A percentile compares a stretch with the other conserved stretches of the same genome.
phyloP scores from a whole-genome alignment of 179 eudicot genomes.

The Vitellaria paradoxa region DNA sequence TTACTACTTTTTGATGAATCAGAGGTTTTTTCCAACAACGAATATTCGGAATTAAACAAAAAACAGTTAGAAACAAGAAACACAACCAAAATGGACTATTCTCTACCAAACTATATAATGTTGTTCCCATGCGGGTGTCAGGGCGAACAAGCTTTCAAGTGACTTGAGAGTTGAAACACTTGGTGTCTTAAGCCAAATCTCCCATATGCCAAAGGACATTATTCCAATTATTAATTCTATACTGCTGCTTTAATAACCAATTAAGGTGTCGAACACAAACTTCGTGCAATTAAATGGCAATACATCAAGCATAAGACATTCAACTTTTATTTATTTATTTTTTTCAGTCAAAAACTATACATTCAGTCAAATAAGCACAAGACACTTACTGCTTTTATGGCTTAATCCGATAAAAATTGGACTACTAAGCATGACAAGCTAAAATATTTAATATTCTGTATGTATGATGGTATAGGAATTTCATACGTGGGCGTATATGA shows the following conservation, averaged over 20 bases:
- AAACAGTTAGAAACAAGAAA: neutral
- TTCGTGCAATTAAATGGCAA: neutral
- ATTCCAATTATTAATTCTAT: neutral
- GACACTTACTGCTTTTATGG: neutral
- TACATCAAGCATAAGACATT: neutral
- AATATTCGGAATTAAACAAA: neutral
- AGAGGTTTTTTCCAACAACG: too few species aligned
- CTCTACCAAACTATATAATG: neutral
- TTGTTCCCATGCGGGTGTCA: neutral
- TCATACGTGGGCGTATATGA: neutral
- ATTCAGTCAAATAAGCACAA: neutral
- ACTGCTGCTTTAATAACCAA: neutral
- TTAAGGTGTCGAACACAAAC: neutral
- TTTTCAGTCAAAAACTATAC: neutral
- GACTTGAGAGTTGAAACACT: neutral
- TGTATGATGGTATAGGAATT: neutral
- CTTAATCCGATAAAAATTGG: neutral
- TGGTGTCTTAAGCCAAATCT: neutral
- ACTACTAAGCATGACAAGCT: neutral
- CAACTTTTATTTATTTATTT: neutral
- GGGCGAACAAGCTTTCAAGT: too few species aligned
- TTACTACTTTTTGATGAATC: too few species aligned
- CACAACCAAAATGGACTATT: neutral
- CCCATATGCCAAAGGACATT: neutral
- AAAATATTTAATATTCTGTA: neutral